These are phyloP conservation scores for Candida khao-thaluensis DNA, from an alignment of 805 yeast genomes.

Conservation along the genomic window DNA sequence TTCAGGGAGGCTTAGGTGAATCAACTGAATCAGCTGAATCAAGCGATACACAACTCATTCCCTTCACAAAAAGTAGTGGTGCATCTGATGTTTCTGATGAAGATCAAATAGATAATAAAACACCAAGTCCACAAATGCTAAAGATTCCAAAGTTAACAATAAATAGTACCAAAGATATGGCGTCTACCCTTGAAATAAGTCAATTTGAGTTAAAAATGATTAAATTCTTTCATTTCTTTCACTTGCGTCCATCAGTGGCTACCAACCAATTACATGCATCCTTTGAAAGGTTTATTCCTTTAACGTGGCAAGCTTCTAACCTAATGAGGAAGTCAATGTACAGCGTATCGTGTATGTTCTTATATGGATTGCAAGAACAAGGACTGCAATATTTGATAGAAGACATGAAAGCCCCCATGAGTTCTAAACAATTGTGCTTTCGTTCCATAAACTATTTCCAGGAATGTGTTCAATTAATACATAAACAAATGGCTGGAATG, in stretches of 20 bases:
- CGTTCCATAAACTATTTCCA: constrained; percentile 25
- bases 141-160: too few species aligned
- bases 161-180: constrained; percentile 7
- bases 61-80: too few species aligned
- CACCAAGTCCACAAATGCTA: too few species aligned
- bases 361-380: constrained; percentile 6
- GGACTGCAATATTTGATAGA: neutral
- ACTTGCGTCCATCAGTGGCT: constrained; percentile 4
- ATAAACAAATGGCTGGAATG: constrained; percentile 8
- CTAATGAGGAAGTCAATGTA: constrained; percentile 8
- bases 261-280: constrained; percentile 3
- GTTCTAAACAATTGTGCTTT: constrained; percentile 12
- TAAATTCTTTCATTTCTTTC: constrained; percentile 11
- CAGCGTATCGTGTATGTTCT: constrained; percentile 9
- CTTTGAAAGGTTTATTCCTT: constrained; percentile 7
- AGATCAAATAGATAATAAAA: too few species aligned
- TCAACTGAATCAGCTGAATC: too few species aligned
- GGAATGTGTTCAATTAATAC: constrained; percentile 17
- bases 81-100: too few species aligned
- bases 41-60: too few species aligned
- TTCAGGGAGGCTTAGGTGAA: too few species aligned
- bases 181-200: constrained; percentile 1
- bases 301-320: constrained; percentile 6
- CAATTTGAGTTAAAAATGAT: constrained; percentile 12
- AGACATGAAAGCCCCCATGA: constrained; percentile 1